Conservation (phyloP, 1,284 basidiomycete species). For the Agroathelia rolfsii region DNA sequence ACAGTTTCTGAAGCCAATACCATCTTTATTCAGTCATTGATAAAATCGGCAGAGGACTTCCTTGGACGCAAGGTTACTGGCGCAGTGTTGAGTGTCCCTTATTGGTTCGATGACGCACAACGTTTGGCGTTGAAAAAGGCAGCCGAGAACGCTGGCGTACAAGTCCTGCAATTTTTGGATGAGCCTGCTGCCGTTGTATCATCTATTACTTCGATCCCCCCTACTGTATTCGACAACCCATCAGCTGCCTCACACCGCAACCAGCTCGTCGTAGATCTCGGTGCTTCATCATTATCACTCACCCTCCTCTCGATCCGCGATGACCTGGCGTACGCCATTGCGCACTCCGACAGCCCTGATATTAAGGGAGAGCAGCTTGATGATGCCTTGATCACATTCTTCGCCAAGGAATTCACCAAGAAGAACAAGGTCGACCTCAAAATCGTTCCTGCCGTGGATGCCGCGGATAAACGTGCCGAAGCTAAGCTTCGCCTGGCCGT, state of each 20-base stretch:
- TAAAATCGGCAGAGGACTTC: constrained; percentile 88
- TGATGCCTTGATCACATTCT: constrained; percentile 80
- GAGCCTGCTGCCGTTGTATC: constrained; percentile 74
- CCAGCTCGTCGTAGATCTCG: constrained; percentile 65
- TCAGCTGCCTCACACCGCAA: constrained; percentile 46
- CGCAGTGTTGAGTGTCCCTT: constrained; percentile 79
- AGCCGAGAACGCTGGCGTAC: constrained; percentile 74
- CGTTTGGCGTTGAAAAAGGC: constrained; percentile 65
- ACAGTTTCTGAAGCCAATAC: constrained; percentile 81
- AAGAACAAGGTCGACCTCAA: constrained; percentile 81
- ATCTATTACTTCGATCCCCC: constrained; percentile 36
- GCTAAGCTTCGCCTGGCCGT: constrained; percentile 90
- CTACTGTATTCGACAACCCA: too few species aligned
- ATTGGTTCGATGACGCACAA: constrained; percentile 66
- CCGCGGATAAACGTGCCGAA: constrained; percentile 76
- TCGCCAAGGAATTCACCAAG: constrained; percentile 95
- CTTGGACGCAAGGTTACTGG: constrained; percentile 77
- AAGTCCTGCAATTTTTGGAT: constrained; percentile 79
- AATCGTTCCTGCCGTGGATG: constrained; percentile 47
- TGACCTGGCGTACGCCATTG: constrained; percentile 54
- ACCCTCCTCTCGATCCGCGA: constrained; percentile 57
- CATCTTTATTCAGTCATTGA: constrained; percentile 79
- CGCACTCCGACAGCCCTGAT: constrained; percentile 33
- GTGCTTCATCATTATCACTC: constrained; percentile 52
- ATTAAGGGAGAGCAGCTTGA: constrained; percentile 65